Evolutionary conservation across 2,329 filamentous ascomycete genomes (phyloP).

Genomic region (Periconia macrospinosa): DNA sequence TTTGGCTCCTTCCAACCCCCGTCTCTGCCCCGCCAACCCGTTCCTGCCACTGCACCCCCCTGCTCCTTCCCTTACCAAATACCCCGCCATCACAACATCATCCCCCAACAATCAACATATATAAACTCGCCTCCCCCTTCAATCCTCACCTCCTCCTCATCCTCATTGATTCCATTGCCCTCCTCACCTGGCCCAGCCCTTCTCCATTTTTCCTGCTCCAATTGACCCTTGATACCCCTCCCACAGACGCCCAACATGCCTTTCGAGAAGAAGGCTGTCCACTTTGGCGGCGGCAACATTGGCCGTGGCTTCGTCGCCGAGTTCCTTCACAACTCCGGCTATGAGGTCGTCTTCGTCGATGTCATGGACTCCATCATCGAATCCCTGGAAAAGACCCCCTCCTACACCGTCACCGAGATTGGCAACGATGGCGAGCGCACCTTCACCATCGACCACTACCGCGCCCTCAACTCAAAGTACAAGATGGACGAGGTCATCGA

Average conservation of each 20-base stretch:
- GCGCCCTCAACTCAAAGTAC: conserved; percentile 91
- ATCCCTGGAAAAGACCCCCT: conserved; percentile 70
- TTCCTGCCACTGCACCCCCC: conserved; percentile 5
- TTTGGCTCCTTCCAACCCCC: background rate
- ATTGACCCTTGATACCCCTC: conserved; percentile 19
- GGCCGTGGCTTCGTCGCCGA: conserved; percentile 52
- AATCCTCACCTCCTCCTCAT: conserved; percentile 1
- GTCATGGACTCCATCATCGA: conserved; percentile 84
- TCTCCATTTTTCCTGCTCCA: conserved; percentile 6
- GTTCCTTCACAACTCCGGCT: conserved; percentile 92
- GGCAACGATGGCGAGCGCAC: conserved; percentile 78
- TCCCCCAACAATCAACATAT: background rate
- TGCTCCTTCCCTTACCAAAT: conserved; percentile 19
- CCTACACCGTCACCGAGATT: conserved; percentile 92
- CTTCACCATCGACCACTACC: conserved; percentile 91
- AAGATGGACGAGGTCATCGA: conserved; percentile 79
- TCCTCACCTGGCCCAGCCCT: background rate
- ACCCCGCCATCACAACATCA: background rate
- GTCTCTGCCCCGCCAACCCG: conserved; percentile 1
- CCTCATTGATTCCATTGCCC: background rate
- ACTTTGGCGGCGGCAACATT: conserved; percentile 59
- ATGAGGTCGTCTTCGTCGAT: conserved; percentile 95
- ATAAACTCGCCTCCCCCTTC: conserved; percentile 1
- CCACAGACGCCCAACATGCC: conserved; percentile 27
- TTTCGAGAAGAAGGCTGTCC: conserved; percentile 53